A percentile compares a stretch with the other conserved stretches of the same genome.
Evolutionary conservation across 208 protist species (phyloP).

Genomic region (Acanthamoeba lenticulata): DNA sequence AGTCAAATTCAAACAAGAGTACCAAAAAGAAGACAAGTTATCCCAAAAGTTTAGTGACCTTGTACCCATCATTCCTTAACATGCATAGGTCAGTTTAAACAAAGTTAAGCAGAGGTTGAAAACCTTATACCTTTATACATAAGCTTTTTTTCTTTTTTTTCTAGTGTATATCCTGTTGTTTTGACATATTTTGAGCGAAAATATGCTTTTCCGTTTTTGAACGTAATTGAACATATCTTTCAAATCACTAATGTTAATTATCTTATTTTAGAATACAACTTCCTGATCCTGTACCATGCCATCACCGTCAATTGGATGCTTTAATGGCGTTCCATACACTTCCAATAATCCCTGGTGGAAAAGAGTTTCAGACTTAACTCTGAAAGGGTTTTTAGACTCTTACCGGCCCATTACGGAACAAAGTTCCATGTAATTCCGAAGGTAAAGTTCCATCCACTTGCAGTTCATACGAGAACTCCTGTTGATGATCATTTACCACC

Average conservation of each 20-base stretch:
- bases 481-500: too few species aligned
- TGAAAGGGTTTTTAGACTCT: background rate
- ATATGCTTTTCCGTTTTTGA: slow-evolving; percentile 58
- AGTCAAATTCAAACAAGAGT: background rate
- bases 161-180: slow-evolving; percentile 27
- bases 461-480: slow-evolving; percentile 58
- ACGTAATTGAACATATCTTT: too few species aligned
- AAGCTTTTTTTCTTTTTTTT: slow-evolving; percentile 64
- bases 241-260: too few species aligned
- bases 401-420: slow-evolving; percentile 70
- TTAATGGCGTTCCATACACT: slow-evolving; percentile 68
- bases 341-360: slow-evolving; percentile 34
- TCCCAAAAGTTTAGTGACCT: background rate
- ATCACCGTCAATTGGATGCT: slow-evolving; percentile 72
- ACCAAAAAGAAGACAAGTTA: background rate
- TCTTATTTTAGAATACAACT: too few species aligned
- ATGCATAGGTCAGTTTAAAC: too few species aligned
- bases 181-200: slow-evolving; percentile 69
- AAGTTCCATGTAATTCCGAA: slow-evolving; percentile 43
- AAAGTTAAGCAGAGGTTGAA: background rate
- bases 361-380: too few species aligned
- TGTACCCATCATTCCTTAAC: slow-evolving; percentile 75
- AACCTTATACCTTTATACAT: slow-evolving; percentile 28
- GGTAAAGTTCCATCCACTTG: slow-evolving; percentile 66
- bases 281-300: slow-evolving; percentile 71